These are phyloP conservation scores for Fusarium sp. DNA, from an alignment of 2,329 filamentous ascomycete species.

Conservation along the genomic window DNA sequence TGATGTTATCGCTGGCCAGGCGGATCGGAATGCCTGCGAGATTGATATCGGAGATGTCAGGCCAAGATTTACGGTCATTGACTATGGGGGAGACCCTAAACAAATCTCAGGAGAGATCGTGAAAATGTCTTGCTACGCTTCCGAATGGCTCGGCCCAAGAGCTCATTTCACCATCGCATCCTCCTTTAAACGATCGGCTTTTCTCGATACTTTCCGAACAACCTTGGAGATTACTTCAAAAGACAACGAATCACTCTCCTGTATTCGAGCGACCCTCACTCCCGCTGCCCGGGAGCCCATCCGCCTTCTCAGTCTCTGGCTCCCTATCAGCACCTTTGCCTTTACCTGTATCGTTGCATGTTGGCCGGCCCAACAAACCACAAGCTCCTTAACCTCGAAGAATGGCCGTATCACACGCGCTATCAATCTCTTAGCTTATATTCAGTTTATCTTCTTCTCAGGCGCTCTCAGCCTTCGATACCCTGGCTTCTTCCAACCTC, in stretches of 20 bases:
- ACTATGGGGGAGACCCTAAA: neutral
- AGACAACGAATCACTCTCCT: neutral
- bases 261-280: neutral
- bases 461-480: slow-evolving; percentile 75
- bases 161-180: slow-evolving; percentile 4
- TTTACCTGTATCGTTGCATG: slow-evolving; percentile 8
- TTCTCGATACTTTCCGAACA: slow-evolving; percentile 18
- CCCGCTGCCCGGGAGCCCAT: neutral
- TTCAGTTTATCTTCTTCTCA: slow-evolving; percentile 79
- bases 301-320: slow-evolving; percentile 19
- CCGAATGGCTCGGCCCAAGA: neutral
- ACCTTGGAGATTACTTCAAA: neutral
- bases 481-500: slow-evolving; percentile 79
- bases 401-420: slow-evolving; percentile 2
- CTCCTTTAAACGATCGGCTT: neutral
- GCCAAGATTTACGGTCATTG: neutral
- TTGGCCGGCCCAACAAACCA: neutral
- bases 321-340: slow-evolving; percentile 4
- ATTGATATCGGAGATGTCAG: neutral
- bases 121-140: slow-evolving; percentile 13
- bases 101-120: neutral
- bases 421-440: slow-evolving; percentile 73
- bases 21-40: slow-evolving; percentile 8
- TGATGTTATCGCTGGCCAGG: neutral
- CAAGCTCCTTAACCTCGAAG: rapidly evolving